Base-by-base conservation (phyloP, 73 alveolate genomes). In the Breviolum minutum region DNA sequence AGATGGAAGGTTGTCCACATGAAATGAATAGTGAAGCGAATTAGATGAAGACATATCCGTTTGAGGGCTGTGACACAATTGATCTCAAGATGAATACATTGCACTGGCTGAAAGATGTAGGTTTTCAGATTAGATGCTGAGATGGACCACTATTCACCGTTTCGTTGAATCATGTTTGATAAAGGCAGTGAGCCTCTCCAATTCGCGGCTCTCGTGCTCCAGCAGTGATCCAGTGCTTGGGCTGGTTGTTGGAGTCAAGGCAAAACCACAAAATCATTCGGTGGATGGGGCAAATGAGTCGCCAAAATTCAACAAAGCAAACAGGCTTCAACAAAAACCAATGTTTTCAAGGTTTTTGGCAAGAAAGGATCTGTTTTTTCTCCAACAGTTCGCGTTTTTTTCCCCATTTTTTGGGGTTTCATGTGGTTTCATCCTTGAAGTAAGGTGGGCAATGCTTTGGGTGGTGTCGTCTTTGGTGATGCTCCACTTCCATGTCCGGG, bases 401-500 rank as follows among this genome's bases (percentile, higher is more conserved):
- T 22, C 10, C 19, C 26, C 62, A 27, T 22, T 40, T 12, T 77
- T 77, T 26, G 60, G 7, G 63, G 63, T 22, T 10, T 27, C 5
- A 26, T 8, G 16, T 26, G 13, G 87, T 27, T 30, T 48, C 90
- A 40, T 7, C 40, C 90, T 40, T 40, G 54, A 40, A 40, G 3
- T 9, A n/a, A 83, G 74, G 97, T 40, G 9, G 97, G 97, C 87
- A 73, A 90, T 29, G 97, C 29, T 22, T 81, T 90, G 84, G 87
- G 97, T 20, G 97, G 97, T 13, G 98, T 92, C 24, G 91, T 64
- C 60, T 92, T 92, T 19, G 98, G 98, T 5, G 98, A 92, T n/a
- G 98, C 91, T 11, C 98, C 98, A 66, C 81, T 92, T n/a, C 98
- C 98, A 14, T 92, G 98, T 84, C 63, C 63, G 94, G 92, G 80